A percentile compares a stretch with the other conserved stretches of the same genome.
phyloP scores from a whole-genome alignment of 2,329 filamentous ascomycete species.

The Ceratocystis albifundus region DNA sequence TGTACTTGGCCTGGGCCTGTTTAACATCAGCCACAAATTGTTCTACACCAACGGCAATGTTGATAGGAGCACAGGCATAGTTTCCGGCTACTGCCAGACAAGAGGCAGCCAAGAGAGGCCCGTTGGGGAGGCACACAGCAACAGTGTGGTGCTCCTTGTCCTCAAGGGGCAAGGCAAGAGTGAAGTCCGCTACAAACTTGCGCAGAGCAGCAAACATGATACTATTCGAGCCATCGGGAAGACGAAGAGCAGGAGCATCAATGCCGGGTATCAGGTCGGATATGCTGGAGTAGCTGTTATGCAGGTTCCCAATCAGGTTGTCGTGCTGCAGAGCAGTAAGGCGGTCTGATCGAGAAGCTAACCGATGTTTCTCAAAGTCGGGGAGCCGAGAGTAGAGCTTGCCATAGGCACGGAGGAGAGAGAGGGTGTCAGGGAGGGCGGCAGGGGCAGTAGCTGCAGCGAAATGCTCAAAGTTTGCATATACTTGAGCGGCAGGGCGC shows the following conservation, averaged over 20 bases:
- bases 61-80: conserved; percentile 43
- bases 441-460: not conserved
- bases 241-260: conserved; percentile 28
- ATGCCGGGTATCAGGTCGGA: conserved; percentile 30
- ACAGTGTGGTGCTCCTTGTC: conserved; percentile 34
- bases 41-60: conserved; percentile 37
- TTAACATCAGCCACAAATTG: conserved; percentile 42
- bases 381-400: conserved; percentile 14
- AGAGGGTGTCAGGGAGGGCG: conserved; percentile 14
- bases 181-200: conserved; percentile 30
- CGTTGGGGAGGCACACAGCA: conserved; percentile 43
- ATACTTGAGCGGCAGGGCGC: not conserved
- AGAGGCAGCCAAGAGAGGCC: conserved; percentile 41
- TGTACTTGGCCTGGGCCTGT: conserved; percentile 36
- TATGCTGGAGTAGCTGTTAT: conserved; percentile 32
- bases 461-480: conserved; percentile 7
- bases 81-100: conserved; percentile 39
- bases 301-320: conserved; percentile 26
- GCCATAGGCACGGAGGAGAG: conserved; percentile 19
- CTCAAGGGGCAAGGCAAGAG: conserved; percentile 26
- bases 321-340: conserved; percentile 13
- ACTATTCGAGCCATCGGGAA: conserved; percentile 25
- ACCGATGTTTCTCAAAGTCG: conserved; percentile 7
- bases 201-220: conserved; percentile 30
- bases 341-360: conserved; percentile 6